Conservation (phyloP, 352 stramenopile species). For the Phytophthora colocasiae region DNA sequence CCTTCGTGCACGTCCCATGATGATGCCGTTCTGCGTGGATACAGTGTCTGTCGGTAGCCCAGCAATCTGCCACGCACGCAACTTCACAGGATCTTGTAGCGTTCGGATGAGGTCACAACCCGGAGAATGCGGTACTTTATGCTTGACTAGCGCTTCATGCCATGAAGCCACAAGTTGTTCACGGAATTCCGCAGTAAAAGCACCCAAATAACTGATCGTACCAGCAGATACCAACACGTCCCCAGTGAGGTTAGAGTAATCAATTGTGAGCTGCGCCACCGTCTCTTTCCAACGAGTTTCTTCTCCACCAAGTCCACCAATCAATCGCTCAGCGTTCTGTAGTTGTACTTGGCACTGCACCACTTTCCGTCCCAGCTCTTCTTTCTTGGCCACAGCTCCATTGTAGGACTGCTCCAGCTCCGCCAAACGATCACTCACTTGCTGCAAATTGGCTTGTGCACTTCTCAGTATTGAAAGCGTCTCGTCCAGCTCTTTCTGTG, state of each 20-base stretch:
- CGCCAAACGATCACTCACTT: conserved; percentile 85
- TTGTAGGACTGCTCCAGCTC: conserved; percentile 90
- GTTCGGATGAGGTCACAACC: conserved; percentile 89
- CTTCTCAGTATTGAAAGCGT: conserved; percentile 85
- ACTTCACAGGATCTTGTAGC: conserved; percentile 88
- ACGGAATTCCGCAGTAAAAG: conserved; percentile 90
- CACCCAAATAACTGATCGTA: conserved; percentile 89
- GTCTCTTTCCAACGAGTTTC: conserved; percentile 88
- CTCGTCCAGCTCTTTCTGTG: conserved; percentile 87
- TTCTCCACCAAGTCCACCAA: conserved; percentile 85
- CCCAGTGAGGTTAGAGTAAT: conserved; percentile 83
- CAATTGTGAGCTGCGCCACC: conserved; percentile 73
- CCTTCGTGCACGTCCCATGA: conserved; percentile 83
- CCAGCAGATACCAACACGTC: conserved; percentile 88
- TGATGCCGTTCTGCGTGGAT: conserved; percentile 95
- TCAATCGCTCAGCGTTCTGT: conserved; percentile 87
- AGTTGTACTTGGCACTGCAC: conserved; percentile 91
- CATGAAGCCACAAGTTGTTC: conserved; percentile 69
- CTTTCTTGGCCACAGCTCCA: conserved; percentile 89
- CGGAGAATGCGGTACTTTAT: conserved; percentile 74
- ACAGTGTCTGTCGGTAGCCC: conserved; percentile 88
- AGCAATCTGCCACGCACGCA: conserved; percentile 90
- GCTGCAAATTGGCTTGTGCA: conserved; percentile 84
- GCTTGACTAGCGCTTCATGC: conserved; percentile 68
- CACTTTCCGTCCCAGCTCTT: conserved; percentile 90